Evolutionary conservation across 73 alveolate species (phyloP), one percentile per base, ranked within the genome.

Genomic region (Symbiodinium natans): DNA sequence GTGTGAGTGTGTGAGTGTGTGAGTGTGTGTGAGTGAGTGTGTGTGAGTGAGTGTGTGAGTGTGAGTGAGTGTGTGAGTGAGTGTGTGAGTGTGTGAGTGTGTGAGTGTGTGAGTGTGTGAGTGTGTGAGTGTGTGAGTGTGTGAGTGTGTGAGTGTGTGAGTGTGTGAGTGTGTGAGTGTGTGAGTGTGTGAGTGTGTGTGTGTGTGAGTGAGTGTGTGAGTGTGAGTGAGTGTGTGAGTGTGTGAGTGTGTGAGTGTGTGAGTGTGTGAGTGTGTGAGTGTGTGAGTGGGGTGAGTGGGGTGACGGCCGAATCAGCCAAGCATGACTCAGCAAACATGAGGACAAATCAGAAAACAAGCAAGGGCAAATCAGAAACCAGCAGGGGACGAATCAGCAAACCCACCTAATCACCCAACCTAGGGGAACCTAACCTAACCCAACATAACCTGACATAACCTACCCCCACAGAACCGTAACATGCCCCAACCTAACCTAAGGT

Each of bases 1-100:
- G 82, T 68, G 82, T 68, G 82, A 13, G 82, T 68, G 82, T 68
- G 82, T 68, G 82, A 13, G 82, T 68, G 82, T 68, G 82, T 68
- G 82, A 11, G 82, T 23, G 82, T 23, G 82, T 23, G 82, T 23
- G 82, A 11, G 82, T 23, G 82, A 8, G 82, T 23, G 82, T 34
- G 38, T 21, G 82, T 21, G 38, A 21, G 82, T 68, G 38, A 13
- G 82, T 68, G 38, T 68, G 82, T 68, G 82, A 13, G 82, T 68
- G 82, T 68, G 82, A 7, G 82, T 68, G 82, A 7, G 82, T 68
- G 82, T 21, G 82, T 68, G 82, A 13, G 82, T 68, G 82, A 5
- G 82, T 68, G 82, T 29, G 82, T 21, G 82, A 13, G 82, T 34
- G 38, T 68, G 82, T 21, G 82, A 5, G 82, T 29, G 82, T 21